Evolutionary conservation across 345 rosid species (phyloP).

Genomic region (Arabis alpina): DNA sequence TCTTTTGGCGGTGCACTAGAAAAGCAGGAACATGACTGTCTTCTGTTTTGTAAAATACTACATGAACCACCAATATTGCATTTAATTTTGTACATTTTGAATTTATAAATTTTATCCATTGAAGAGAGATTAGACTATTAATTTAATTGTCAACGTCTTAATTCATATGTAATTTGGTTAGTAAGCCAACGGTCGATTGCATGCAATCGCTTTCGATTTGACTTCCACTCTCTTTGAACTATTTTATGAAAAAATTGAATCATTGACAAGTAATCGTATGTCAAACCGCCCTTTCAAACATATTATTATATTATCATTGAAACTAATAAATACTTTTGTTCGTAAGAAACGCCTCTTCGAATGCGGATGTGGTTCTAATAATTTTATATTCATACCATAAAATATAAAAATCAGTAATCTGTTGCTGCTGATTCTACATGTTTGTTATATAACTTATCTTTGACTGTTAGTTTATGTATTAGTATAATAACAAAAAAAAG

Average conservation of each 20-base stretch:
- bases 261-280: conserved; percentile 41
- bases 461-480: neutral
- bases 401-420: conserved; percentile 5
- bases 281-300: conserved; percentile 38
- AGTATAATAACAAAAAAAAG: too few relatives aligned
- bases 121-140: conserved; percentile 10
- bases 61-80: conserved; percentile 18
- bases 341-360: conserved; percentile 32
- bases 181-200: conserved; percentile 39
- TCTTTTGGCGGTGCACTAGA: conserved; percentile 45
- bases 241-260: conserved; percentile 27
- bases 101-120: conserved; percentile 16
- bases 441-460: conserved; percentile 9
- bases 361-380: conserved; percentile 12
- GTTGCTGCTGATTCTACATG: conserved; percentile 18
- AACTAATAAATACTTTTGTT: neutral
- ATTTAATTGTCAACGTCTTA: conserved; percentile 36
- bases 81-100: conserved; percentile 5
- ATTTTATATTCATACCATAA: neutral
- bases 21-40: conserved; percentile 46
- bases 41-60: conserved; percentile 38
- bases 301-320: conserved; percentile 4
- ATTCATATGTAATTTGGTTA: conserved; percentile 37
- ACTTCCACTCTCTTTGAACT: conserved; percentile 22
- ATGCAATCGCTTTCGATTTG: conserved; percentile 33